Base-by-base conservation (phyloP, 176 grass and related monocot genomes). In the Chloris gayana region DNA sequence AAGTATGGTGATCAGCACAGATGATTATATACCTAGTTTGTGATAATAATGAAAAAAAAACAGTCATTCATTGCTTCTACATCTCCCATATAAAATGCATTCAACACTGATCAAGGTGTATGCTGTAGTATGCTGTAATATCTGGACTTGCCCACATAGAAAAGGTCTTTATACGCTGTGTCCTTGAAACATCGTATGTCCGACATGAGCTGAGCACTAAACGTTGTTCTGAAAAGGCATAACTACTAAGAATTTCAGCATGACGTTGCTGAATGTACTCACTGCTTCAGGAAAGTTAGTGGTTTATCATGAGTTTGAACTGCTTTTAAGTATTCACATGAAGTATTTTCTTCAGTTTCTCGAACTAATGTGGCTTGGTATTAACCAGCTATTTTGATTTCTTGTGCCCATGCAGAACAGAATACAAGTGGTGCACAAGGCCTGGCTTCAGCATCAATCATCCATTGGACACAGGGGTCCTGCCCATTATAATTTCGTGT, bases 401-500 rank as follows among this genome's bases (percentile, higher is more conserved):
- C 35, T 77, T 39, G 14, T 72, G 60, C 24, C 49, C 29, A 66
- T 72, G 37, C 66, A 72, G 77, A 56, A 66, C 59, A 76, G 70
- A 80, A 67, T 41, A 81, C 77, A 21, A n/a, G 66, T 70, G 26
- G 47, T 73, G 47, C 72, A 50, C 69, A 57, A 33, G 38, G 79
- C 47, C 72, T 42, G 49, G 37, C 19, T 59, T 61, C 39, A 10
- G 60, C 60, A 61, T 85, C 19, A 31, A 30, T 39, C 25, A 32
- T 60, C 77, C 13, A 22, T 31, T 70, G 79, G 69, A 66, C 59
- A 77, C 57, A 81, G 65, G 77, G 71, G 10, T 68, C 73, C 59
- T 85, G 47, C 63, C 63, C 69, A 88, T 84, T 62, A 74, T 34
- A 76, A 6, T 67, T 67, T 71, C 64, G 18, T 81, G 71, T 53